A percentile compares a stretch with the other conserved stretches of the same genome.
Evolutionary conservation across 2,329 filamentous ascomycete genomes (phyloP).

Genomic region (Canariomyces notabilis): DNA sequence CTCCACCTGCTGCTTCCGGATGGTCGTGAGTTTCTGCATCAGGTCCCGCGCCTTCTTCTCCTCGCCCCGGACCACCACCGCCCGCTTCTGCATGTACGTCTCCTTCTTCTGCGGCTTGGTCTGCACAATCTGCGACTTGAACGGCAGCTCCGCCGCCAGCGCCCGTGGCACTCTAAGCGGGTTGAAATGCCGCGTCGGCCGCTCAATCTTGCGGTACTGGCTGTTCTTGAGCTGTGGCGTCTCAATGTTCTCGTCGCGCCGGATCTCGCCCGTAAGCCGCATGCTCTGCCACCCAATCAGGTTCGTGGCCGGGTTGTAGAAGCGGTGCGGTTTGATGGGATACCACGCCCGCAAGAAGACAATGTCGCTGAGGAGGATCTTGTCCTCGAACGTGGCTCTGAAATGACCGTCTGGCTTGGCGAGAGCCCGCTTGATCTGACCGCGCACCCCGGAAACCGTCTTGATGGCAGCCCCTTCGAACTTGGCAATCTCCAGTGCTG

Average conservation of each 20-base stretch:
- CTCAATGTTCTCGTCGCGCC: constrained; percentile 65
- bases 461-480: constrained; percentile 95
- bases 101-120: constrained; percentile 74
- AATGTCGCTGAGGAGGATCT: constrained; percentile 93
- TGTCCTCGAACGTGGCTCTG: constrained; percentile 97
- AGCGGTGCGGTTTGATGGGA: constrained; percentile 87
- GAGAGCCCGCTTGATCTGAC: constrained; percentile 94
- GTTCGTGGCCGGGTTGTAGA: constrained; percentile 96
- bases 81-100: constrained; percentile 93
- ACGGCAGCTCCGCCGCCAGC: constrained; percentile 79
- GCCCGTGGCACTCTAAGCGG: constrained; percentile 70
- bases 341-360: constrained; percentile 97
- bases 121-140: constrained; percentile 81
- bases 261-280: constrained; percentile 89
- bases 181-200: constrained; percentile 70
- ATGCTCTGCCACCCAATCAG: constrained; percentile 89
- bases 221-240: constrained; percentile 81
- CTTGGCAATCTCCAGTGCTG: constrained; percentile 89
- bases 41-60: constrained; percentile 85
- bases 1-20: constrained; percentile 84
- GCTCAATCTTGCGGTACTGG: constrained; percentile 69
- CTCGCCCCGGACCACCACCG: constrained; percentile 78
- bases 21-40: constrained; percentile 86
- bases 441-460: constrained; percentile 90
- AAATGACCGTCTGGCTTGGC: constrained; percentile 93